Base-by-base conservation (phyloP, 2,329 filamentous ascomycete species). In the Cadophora malorum region DNA sequence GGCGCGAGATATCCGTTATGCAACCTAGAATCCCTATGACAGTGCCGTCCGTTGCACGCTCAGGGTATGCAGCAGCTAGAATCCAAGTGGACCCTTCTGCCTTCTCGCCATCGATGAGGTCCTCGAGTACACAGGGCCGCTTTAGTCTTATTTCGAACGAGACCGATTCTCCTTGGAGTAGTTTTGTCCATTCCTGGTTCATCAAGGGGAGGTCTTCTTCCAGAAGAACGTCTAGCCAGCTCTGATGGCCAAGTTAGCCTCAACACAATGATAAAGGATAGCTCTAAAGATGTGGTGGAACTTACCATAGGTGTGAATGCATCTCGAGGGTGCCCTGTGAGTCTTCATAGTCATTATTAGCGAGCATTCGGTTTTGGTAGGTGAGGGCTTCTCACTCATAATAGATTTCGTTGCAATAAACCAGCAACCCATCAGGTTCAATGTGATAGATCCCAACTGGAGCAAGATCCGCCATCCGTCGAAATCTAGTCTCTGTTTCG, bases 391-490 rank as follows among this genome's bases (percentile, higher is more conserved):
- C 49, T 41, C 31, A 72, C 65, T 53, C 79, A 72, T 84, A 82
- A 81, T 83, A 93, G 9, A 89, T 87, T 61, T 91, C 86, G 74
- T 94, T 94, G 68, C 89, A 90, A 75, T 90, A 93, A 0, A 85
- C 87, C 67, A 93, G 86, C 49, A 85, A 84, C 14, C 90, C 91
- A 60, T 84, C 81, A 1, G 84, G 82, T 74, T 91, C 86, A 12
- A 89, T 87, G 67, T 93, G 91, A 74, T 90, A 91, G 79, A 93
- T 89, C 21, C 91, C 91, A 0, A 92, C 88, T 0, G 91, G 91
- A 1, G 91, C 88, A 63, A 92, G 89, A 73, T 92, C 90, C 1
- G 90, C 88, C 79, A 93, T 90, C 5, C 87, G 83, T 8, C 88
- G 88, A 71, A 93, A 92, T 65, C 88, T 86, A 38, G 87, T 86